Evolutionary conservation across 1,284 basidiomycete species (phyloP), one percentile per base, ranked within the genome.

Genomic region (Malassezia furfur): DNA sequence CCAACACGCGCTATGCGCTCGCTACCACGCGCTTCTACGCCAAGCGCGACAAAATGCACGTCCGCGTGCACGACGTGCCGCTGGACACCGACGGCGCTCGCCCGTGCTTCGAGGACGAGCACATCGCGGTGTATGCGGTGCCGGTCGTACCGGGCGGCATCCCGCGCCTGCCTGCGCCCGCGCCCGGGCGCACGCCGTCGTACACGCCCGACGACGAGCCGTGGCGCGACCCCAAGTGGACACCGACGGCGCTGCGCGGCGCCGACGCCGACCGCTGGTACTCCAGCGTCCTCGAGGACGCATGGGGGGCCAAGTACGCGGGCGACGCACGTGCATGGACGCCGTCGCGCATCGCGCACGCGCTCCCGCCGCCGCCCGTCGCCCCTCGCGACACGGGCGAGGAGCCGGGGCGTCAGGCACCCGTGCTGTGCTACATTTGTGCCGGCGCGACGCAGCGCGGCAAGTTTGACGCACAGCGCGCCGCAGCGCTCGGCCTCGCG

Each of bases 381-480:
- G 19, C 37, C 12, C 35, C 37, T 8, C 15, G 34, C 15, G n/a
- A 25, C 37, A 48, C 60, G 36, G 35, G 61, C 54, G 47, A 54
- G 14, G 49, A 48, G 17, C 45, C 49, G 19, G 43, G 43, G 9
- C 54, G 48, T 8, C 62, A 62, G 21, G 60, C 67, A 1, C 60
- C 64, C 9, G 61, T 70, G 0, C 39, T 71, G 0, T 76, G 77
- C 21, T 94, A 91, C 72, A 79, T 91, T 22, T 75, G 85, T 39
- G 80, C 87, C 46, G 88, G 88, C 0, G 87, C 89, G 0, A 79
- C 79, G 2, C 78, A 84, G 36, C 83, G 88, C 3, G 91, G 91
- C n/a, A 89, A 87, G 75, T 93, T 96, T 68, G 82, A 93, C 61
- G 82, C 76, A 0, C 76, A 76, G 54, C 84, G 82, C 61, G 88